Base-by-base conservation (phyloP, 306 rosid species). In the Vigna radiata region DNA sequence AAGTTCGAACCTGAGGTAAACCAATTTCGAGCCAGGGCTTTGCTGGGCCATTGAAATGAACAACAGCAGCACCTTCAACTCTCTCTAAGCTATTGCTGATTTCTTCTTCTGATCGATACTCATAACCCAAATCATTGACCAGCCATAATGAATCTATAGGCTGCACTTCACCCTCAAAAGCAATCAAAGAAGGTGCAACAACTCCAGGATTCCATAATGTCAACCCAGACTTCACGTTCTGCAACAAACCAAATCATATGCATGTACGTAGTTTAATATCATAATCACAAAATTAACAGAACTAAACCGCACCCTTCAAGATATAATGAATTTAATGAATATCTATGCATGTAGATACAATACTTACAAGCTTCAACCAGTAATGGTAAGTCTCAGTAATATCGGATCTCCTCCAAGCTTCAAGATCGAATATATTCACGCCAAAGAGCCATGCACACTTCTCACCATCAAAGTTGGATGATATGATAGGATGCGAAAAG, bases 1-100 rank as follows among this genome's bases (percentile, higher is more conserved):
- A 82, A 73, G 76, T 83, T 23, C 91, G 90, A 80, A 83, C 89
- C 85, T 86, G 88, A 13, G 97, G 93, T 65, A 78, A 73, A 36
- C 96, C 92, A 61, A 90, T 92, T 82, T 90, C 91, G 8, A 92
- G 96, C 97, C 97, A 92, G 5, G 97, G 97, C 90, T 92, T 92
- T 18, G 93, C 96, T 5, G 97, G 97, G 78, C 97, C 97, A 63
- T 86, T 92, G 90, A 92, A 92, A 75, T 92, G 97, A 73, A 90
- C 64, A 16, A 88, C 89, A 15, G 90, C 84, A 58, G 96, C 90
- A 64, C 83, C 88, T 77, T 87, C 83, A 78, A 90, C 60, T 43
- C 75, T 75, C 49, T 85, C 87, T 21, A 14, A 27, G 65, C 63
- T 76, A 56, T 82, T 76, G 56, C 59, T 78, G 27, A 87, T 73